phyloP scores from a whole-genome alignment of 257 asterid species.

The Scutellaria barbata region DNA sequence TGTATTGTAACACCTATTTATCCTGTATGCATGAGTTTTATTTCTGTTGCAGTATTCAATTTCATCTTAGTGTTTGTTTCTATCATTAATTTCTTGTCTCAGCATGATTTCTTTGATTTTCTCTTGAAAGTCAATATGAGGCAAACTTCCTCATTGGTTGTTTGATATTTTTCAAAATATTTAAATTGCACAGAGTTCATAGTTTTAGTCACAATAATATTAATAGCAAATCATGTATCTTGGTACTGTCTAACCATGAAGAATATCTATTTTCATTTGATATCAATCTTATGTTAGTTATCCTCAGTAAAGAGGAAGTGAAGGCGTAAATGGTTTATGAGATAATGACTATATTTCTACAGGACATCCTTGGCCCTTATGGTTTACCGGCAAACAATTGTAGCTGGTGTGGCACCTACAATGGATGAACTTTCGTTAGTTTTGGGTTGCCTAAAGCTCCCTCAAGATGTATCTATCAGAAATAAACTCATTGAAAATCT shows the following conservation, averaged over 20 bases:
- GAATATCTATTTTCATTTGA: constrained; percentile 9
- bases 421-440: constrained; percentile 78
- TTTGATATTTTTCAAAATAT: constrained; percentile 8
- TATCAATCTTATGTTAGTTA: constrained; percentile 3
- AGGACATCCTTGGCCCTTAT: constrained; percentile 94
- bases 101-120: neutral
- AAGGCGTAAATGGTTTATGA: constrained; percentile 35
- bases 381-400: constrained; percentile 82
- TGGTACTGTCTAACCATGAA: neutral
- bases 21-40: constrained; percentile 14
- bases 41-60: constrained; percentile 26
- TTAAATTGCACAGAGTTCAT: neutral
- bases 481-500: constrained; percentile 77
- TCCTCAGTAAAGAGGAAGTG: constrained; percentile 18
- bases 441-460: constrained; percentile 89
- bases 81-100: constrained; percentile 12
- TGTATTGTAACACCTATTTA: constrained; percentile 1
- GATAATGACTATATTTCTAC: constrained; percentile 46
- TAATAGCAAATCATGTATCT: constrained; percentile 14
- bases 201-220: constrained; percentile 12
- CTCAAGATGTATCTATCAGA: constrained; percentile 70
- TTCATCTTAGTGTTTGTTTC: constrained; percentile 8
- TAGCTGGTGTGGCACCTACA: constrained; percentile 75
- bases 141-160: neutral
- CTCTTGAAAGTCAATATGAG: neutral